phyloP scores from a whole-genome alignment of 768 basidiomycete species.

The Macrolepiota fuliginosa region DNA sequence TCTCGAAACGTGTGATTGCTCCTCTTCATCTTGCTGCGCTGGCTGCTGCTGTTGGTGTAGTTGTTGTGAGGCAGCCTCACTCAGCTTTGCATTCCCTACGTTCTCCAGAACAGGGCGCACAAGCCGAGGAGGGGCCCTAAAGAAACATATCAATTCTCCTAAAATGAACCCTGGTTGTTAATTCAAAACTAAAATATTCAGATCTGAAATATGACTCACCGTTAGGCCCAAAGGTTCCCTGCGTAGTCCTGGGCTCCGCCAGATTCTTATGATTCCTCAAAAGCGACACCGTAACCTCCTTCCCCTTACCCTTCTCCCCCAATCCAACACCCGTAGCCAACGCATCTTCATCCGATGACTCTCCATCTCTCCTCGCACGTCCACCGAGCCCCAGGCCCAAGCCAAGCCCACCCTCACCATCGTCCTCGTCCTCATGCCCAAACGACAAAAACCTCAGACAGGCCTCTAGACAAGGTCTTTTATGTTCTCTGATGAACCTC shows the following conservation, averaged over 20 bases:
- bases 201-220: slow-evolving; percentile 44
- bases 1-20: slow-evolving; percentile 9
- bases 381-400: background rate
- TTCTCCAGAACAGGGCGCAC: slow-evolving; percentile 56
- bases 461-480: slow-evolving; percentile 81
- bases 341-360: slow-evolving; percentile 64
- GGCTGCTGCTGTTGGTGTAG: slow-evolving; percentile 20
- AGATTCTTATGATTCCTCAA: slow-evolving; percentile 72
- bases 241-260: slow-evolving; percentile 81
- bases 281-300: slow-evolving; percentile 52
- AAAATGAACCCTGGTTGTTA: background rate
- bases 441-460: slow-evolving; percentile 83
- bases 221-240: slow-evolving; percentile 86
- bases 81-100: slow-evolving; percentile 37
- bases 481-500: slow-evolving; percentile 63
- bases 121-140: slow-evolving; percentile 70
- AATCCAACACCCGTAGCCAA: slow-evolving; percentile 4
- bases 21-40: background rate
- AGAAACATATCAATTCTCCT: slow-evolving; percentile 90
- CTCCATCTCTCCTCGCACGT: slow-evolving; percentile 44
- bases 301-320: slow-evolving; percentile 30
- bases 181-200: background rate
- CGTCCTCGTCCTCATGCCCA: slow-evolving; percentile 54
- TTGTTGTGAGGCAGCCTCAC: slow-evolving; percentile 22
- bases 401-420: slow-evolving; percentile 20